Evolutionary conservation across 345 rosid genomes (phyloP).

Genomic region (Camelina hispida): DNA sequence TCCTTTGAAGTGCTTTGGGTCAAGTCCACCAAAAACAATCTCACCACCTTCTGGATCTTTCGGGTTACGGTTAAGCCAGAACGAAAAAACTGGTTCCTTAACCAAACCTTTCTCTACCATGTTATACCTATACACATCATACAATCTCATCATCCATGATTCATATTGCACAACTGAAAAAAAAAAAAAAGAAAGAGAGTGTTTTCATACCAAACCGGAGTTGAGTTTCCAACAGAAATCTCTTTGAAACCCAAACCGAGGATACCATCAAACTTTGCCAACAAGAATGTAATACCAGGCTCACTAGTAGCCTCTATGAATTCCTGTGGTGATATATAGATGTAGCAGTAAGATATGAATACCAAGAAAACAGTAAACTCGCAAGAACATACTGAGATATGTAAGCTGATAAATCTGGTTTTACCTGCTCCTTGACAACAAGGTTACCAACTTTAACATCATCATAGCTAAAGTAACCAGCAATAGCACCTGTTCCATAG

Average conservation of each 20-base stretch:
- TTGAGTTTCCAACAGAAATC: constrained; percentile 78
- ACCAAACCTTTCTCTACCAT: constrained; percentile 81
- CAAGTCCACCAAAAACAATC: constrained; percentile 88
- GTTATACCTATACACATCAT: constrained; percentile 66
- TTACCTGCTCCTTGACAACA: constrained; percentile 71
- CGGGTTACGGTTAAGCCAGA: constrained; percentile 86
- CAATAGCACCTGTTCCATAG: constrained; percentile 85
- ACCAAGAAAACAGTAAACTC: neutral
- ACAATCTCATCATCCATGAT: neutral
- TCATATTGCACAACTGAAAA: neutral
- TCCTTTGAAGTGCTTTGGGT: constrained; percentile 76
- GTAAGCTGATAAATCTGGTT: neutral
- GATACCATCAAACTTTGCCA: constrained; percentile 91
- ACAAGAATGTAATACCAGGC: constrained; percentile 83
- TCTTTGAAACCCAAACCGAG: constrained; percentile 96
- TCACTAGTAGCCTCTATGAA: constrained; percentile 95
- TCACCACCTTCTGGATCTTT: constrained; percentile 85
- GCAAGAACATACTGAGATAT: constrained; percentile 12
- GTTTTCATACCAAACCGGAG: constrained; percentile 75
- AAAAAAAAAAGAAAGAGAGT: neutral
- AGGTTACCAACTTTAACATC: constrained; percentile 75
- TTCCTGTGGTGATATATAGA: constrained; percentile 52
- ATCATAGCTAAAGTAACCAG: constrained; percentile 91
- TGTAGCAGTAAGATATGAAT: neutral
- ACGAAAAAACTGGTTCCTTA: constrained; percentile 82